phyloP scores from a whole-genome alignment of 352 stramenopile genomes.

The Phytophthora pini region DNA sequence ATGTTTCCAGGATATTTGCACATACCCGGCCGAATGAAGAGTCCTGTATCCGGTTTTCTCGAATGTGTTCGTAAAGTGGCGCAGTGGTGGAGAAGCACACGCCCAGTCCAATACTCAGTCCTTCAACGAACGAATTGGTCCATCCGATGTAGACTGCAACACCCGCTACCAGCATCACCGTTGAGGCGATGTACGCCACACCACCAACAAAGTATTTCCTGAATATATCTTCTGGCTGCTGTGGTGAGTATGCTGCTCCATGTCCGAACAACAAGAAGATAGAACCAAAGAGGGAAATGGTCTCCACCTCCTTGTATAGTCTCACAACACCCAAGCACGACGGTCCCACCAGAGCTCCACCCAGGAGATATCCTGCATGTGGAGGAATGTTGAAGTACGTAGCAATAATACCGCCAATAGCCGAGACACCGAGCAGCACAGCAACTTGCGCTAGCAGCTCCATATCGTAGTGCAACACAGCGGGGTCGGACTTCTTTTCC shows the following conservation, averaged over 20 bases:
- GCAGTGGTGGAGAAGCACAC: constrained; percentile 88
- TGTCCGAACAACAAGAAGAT: constrained; percentile 95
- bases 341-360: constrained; percentile 90
- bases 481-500: constrained; percentile 84
- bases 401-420: constrained; percentile 90
- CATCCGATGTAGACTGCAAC: constrained; percentile 79
- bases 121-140: constrained; percentile 78
- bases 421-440: constrained; percentile 78
- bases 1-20: not conserved
- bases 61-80: constrained; percentile 84
- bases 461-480: constrained; percentile 89
- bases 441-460: constrained; percentile 86
- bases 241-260: constrained; percentile 73
- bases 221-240: constrained; percentile 71
- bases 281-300: constrained; percentile 93
- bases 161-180: constrained; percentile 73
- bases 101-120: constrained; percentile 75
- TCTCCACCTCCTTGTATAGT: constrained; percentile 93
- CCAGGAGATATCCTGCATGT: constrained; percentile 92
- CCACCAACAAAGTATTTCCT: constrained; percentile 77
- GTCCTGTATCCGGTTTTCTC: constrained; percentile 80
- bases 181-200: constrained; percentile 75
- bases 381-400: constrained; percentile 90
- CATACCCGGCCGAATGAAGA: constrained; percentile 79
- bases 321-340: constrained; percentile 87